A percentile compares a stretch with the other conserved stretches of the same genome.
Conservation (phyloP, 495 filamentous ascomycete genomes). For the Podospora pseudopauciseta region DNA sequence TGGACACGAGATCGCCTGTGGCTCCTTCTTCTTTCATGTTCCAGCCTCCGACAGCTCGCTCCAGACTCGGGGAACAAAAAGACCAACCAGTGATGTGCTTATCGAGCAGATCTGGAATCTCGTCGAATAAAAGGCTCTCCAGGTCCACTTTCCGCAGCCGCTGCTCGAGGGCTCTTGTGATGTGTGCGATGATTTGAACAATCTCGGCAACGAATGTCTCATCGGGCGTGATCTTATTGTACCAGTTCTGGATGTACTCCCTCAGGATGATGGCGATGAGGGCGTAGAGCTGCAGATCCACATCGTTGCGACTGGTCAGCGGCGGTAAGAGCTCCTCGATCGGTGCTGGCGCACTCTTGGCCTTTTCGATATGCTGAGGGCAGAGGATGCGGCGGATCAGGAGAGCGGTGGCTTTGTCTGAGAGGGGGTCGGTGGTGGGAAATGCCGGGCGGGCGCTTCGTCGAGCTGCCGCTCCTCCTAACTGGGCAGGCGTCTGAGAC, state of each 20-base stretch:
- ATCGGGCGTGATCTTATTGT: slow-evolving; percentile 85
- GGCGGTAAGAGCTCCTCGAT: slow-evolving; percentile 82
- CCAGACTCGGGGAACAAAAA: neutral
- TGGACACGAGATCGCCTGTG: slow-evolving; percentile 3
- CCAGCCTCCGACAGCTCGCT: neutral
- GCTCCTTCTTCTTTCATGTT: neutral
- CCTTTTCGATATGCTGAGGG: slow-evolving; percentile 45
- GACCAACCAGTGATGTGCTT: slow-evolving; percentile 73
- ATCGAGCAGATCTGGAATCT: slow-evolving; percentile 78
- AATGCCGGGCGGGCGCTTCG: slow-evolving; percentile 30
- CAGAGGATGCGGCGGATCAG: slow-evolving; percentile 53
- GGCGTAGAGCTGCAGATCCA: slow-evolving; percentile 89
- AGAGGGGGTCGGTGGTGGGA: slow-evolving; percentile 38
- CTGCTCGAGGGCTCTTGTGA: slow-evolving; percentile 80
- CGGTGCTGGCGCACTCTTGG: slow-evolving; percentile 40
- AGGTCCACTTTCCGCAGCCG: slow-evolving; percentile 77
- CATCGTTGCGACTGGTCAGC: slow-evolving; percentile 85
- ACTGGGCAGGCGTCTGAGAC: slow-evolving; percentile 4
- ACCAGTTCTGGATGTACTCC: slow-evolving; percentile 91
- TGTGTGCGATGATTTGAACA: slow-evolving; percentile 83
- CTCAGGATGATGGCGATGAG: slow-evolving; percentile 81
- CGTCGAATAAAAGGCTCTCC: slow-evolving; percentile 79
- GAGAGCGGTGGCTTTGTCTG: slow-evolving; percentile 49
- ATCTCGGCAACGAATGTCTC: slow-evolving; percentile 81
- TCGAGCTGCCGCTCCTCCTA: slow-evolving; percentile 23